A percentile compares a stretch with the other conserved stretches of the same genome.
These are phyloP conservation scores for Earliella scabrosa DNA, from an alignment of 1,284 basidiomycete genomes.

Conservation along the genomic window DNA sequence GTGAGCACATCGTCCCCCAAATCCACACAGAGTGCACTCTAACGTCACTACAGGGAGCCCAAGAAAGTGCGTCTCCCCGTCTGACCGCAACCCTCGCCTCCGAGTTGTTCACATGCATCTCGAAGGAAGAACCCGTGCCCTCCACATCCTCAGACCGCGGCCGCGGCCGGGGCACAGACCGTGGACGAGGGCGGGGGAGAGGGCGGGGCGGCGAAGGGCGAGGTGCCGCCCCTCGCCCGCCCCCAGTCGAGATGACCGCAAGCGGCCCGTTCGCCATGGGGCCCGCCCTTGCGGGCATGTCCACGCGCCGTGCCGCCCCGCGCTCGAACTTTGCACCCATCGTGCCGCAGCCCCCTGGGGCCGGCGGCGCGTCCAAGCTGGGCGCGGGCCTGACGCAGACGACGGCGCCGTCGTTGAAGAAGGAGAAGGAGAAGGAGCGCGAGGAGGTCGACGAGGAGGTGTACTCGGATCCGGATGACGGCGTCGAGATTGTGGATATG, in stretches of 20 bases:
- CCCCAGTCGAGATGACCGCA: slow-evolving; percentile 72
- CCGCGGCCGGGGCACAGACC: slow-evolving; percentile 48
- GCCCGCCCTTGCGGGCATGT: slow-evolving; percentile 65
- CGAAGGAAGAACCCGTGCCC: slow-evolving; percentile 55
- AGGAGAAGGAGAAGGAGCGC: slow-evolving; percentile 40
- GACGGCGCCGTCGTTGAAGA: slow-evolving; percentile 47
- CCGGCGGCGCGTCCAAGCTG: slow-evolving; percentile 41
- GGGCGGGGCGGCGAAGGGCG: slow-evolving; percentile 48
- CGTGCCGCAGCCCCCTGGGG: slow-evolving; percentile 38
- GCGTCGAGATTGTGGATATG: slow-evolving; percentile 89
- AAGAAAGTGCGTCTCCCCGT: slow-evolving; percentile 43
- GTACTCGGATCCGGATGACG: slow-evolving; percentile 90
- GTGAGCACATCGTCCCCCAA: slow-evolving; percentile 49
- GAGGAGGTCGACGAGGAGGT: slow-evolving; percentile 57
- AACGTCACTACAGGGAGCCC: slow-evolving; percentile 36
- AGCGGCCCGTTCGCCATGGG: slow-evolving; percentile 87
- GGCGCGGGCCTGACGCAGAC: slow-evolving; percentile 53
- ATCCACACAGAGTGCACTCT: neutral
- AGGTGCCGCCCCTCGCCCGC: slow-evolving; percentile 53
- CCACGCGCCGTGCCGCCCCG: slow-evolving; percentile 52
- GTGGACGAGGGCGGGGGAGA: slow-evolving; percentile 44
- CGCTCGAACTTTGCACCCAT: slow-evolving; percentile 57
- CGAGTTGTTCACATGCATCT: slow-evolving; percentile 5
- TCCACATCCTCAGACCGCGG: slow-evolving; percentile 36
- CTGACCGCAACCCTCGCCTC: neutral